Base-by-base conservation (phyloP, 805 yeast species). In the Kuraishia capsulata region DNA sequence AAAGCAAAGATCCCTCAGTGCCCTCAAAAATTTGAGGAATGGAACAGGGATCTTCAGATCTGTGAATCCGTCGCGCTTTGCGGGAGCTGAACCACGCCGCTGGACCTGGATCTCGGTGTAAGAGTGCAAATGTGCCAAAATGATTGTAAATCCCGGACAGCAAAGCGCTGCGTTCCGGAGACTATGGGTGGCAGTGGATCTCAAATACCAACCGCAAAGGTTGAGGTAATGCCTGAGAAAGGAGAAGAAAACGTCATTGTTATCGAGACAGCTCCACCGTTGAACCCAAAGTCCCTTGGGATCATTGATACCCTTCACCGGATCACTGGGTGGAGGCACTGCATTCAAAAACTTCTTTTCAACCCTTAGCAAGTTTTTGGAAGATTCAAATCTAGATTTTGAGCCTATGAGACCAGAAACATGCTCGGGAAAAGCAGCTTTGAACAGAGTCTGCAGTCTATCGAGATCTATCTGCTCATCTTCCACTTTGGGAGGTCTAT, bases 221-320 rank as follows among this genome's bases (percentile, higher is more conserved):
- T 45, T 50, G 14, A 75, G 51, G 48, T 76, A 78, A 51, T 79
- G 84, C 42, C 80, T 69, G 36, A 78, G 59, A 44, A 79, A 79
- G 1, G 83, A 73, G 42, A 69, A 66, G 54, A 78, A 78, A 2
- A 78, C 58, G 46, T 76, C 79, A 39, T 75, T 62, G 23, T 48
- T 48, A 43, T 76, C 81, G 40, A 69, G 58, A 37, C 67, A 60
- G 39, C 69, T 64, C 85, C 85, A 79, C 45, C 77, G 61, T 40
- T 67, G 60, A 8, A 76, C 79, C 86, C 86, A 78, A 20, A 64
- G 49, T 4, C 81, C 84, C 41, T 61, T 69, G 6, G 83, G 76
- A 42, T 78, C 78, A 11, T 63, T 50, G 34, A 76, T 72, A 5
- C 80, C 78, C 24, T 45, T 37, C 53, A 63, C 53, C 24, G 59